Evolutionary conservation across 2,329 filamentous ascomycete genomes (phyloP), one percentile per base, ranked within the genome.

Genomic region (Xylariaceae sp.): DNA sequence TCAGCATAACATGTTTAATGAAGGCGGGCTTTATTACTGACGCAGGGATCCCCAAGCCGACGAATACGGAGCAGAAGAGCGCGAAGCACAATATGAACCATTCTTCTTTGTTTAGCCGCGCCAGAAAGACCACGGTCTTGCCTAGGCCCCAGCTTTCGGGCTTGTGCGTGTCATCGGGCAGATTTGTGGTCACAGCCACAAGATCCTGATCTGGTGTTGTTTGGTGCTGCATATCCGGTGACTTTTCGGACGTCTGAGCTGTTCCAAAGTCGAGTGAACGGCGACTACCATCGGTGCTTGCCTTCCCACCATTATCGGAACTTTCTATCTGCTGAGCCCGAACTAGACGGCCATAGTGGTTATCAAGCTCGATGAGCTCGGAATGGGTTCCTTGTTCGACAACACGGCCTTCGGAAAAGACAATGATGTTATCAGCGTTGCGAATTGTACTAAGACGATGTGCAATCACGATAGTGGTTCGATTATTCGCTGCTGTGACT

Each of bases 361-460:
- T 76, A 1, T 87, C 83, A 2, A 74, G 74, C 4, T 83, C 75
- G 1, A 95, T 74, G 0, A 95, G 78, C 41, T 83, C 79, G 6
- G 89, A 81, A 60, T 95, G 90, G 0, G 81, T 89, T 0, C 90
- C 90, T 61, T 85, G 75, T 68, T 95, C 89, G 8, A 86, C 78
- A 0, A 90, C 80, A 49, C 77, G 72, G 1, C 90, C 90, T 61
- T 86, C 80, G 46, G 86, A 79, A 49, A 95, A 70, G 0, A 95
- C 89, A 7, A 91, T 75, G 50, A 95, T 95, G 36, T 84, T 81
- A 65, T 95, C 86, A 3, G 89, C 89, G 59, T 87, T 83, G 67
- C 84, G 86, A 63, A 90, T 87, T 0, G 87, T 91, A 0, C 85
- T 88, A 2, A 91, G 74, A 3, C 87, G 77, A 68, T 91, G 86